Evolutionary conservation across 2,329 filamentous ascomycete genomes (phyloP).

Genomic region (Colletotrichum sp.): DNA sequence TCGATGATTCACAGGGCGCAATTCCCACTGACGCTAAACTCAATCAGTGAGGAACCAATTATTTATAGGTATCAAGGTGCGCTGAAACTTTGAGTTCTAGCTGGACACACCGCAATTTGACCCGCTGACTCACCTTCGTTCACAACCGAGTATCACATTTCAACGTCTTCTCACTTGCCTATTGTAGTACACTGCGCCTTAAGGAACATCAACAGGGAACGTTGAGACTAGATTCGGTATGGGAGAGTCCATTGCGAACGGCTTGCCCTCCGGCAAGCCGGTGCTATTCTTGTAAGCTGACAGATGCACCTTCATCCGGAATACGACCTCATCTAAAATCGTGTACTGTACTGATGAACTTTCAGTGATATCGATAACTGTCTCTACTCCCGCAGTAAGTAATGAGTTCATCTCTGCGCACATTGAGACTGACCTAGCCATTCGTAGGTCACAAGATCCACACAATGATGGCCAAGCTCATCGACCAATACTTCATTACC

Average conservation of each 20-base stretch:
- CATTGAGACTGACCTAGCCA: not conserved
- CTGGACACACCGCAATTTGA: not conserved
- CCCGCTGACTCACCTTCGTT: not conserved
- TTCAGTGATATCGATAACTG: constrained; percentile 97
- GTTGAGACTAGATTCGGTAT: not conserved
- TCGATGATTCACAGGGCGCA: not conserved
- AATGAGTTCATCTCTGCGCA: fast-evolving
- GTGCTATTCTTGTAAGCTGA: not conserved
- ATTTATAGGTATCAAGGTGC: not conserved
- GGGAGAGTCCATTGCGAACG: not conserved
- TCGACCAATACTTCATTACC: constrained; percentile 65
- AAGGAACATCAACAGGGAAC: not conserved
- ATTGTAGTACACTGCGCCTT: not conserved
- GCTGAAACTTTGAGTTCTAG: not conserved
- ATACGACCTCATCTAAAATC: not conserved
- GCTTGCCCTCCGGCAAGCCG: fast-evolving
- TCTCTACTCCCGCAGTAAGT: constrained; percentile 81
- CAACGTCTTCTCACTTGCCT: not conserved
- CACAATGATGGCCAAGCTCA: constrained; percentile 85
- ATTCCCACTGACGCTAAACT: not conserved
- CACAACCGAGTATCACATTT: not conserved
- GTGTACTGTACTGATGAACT: not conserved
- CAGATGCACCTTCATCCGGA: not conserved
- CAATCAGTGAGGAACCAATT: not conserved
- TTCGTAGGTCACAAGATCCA: constrained; percentile 75